Percentiles rank a stretch among this genome's conserved stretches.
phyloP scores from a whole-genome alignment of 805 yeast genomes.

The Starmera quercuum region DNA sequence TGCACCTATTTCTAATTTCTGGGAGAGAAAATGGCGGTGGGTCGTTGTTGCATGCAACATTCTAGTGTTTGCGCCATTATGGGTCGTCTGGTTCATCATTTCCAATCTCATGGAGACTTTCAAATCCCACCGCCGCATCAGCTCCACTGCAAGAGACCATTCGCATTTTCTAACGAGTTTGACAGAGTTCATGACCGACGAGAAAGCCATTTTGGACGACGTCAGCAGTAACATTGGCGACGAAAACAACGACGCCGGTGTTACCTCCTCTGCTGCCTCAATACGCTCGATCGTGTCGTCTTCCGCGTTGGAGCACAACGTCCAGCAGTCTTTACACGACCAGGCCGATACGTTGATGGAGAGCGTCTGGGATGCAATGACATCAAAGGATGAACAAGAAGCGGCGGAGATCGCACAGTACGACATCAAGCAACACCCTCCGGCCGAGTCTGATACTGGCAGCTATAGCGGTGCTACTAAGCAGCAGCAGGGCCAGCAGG shows the following conservation, averaged over 20 bases:
- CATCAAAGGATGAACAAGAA: constrained; percentile 23
- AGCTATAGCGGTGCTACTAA: no score
- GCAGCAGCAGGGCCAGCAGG: no score
- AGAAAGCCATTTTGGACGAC: neutral
- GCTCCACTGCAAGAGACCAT: constrained; percentile 20
- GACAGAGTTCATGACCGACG: constrained; percentile 7
- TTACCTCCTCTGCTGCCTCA: constrained; percentile 7
- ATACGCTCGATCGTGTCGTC: constrained; percentile 7
- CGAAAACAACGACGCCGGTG: constrained; percentile 9
- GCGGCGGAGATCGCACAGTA: constrained; percentile 13
- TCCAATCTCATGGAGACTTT: constrained; percentile 33
- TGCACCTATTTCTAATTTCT: constrained; percentile 12
- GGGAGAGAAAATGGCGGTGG: constrained; percentile 40
- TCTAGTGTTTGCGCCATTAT: constrained; percentile 51
- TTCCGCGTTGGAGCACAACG: constrained; percentile 19
- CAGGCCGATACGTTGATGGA: constrained; percentile 61
- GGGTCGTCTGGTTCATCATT: constrained; percentile 51
- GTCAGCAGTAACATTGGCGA: neutral
- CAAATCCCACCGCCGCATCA: constrained; percentile 31
- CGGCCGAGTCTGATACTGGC: no score
- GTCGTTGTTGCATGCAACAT: constrained; percentile 35
- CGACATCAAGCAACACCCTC: constrained; percentile 9
- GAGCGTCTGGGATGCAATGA: constrained; percentile 52
- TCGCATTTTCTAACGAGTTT: constrained; percentile 16
- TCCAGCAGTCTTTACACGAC: constrained; percentile 43